phyloP scores from a whole-genome alignment of 163 green algal species.

The Scenedesmus sp. region DNA sequence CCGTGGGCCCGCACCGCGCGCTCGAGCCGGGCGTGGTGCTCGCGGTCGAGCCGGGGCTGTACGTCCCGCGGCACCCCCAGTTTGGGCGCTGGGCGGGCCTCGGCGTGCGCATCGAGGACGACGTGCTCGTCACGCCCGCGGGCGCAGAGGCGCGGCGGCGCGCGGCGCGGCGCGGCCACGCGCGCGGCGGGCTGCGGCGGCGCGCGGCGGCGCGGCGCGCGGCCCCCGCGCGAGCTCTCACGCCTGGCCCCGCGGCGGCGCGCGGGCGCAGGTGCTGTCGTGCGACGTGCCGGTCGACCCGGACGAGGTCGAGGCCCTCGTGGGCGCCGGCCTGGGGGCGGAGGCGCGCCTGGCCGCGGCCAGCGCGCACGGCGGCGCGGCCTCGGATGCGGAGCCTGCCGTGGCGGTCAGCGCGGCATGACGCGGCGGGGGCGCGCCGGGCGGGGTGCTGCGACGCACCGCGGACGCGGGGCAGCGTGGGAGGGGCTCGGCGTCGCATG shows the following conservation, averaged over 20 bases:
- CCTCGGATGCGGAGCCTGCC: constrained; percentile 8
- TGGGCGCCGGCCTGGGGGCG: constrained; percentile 6
- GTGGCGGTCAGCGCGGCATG: constrained; percentile 19
- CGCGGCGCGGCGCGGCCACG: not conserved
- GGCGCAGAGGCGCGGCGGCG: constrained; percentile 32
- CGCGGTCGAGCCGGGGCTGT: constrained; percentile 90
- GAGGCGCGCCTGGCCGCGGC: not conserved
- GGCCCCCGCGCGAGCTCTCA: not conserved
- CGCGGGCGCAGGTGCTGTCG: constrained; percentile 19
- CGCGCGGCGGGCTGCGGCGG: not conserved
- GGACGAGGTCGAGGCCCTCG: constrained; percentile 30
- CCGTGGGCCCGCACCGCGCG: constrained; percentile 63
- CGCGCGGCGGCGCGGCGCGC: not conserved
- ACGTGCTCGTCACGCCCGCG: constrained; percentile 82
- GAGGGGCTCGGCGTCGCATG: too few species aligned
- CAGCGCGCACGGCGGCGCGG: not conserved
- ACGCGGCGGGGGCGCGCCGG: too few species aligned
- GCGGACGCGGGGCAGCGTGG: too few species aligned
- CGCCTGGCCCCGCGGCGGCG: too few species aligned
- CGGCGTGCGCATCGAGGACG: constrained; percentile 90
- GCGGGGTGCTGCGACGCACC: too few species aligned
- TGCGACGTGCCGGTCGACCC: constrained; percentile 30
- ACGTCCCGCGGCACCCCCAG: constrained; percentile 77
- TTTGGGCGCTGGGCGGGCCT: constrained; percentile 71
- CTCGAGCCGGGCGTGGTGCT: constrained; percentile 77